Percentiles rank a stretch among this genome's conserved stretches.
Evolutionary conservation across 2,329 filamentous ascomycete species (phyloP).

Genomic region (Pestalotiopsis sp.): DNA sequence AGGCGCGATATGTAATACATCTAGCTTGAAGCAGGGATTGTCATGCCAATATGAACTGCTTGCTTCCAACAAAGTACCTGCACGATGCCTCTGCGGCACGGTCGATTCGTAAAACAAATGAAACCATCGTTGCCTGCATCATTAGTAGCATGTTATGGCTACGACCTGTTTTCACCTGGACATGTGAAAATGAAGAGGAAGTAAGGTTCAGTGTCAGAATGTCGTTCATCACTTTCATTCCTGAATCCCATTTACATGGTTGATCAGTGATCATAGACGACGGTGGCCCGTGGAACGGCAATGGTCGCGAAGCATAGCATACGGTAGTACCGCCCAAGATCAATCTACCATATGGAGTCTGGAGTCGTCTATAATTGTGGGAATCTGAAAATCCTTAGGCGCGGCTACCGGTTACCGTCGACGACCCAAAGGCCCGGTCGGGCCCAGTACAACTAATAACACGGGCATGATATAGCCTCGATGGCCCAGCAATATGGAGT

Average conservation of each 20-base stretch:
- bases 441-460: not conserved
- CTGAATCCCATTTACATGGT: not conserved
- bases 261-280: not conserved
- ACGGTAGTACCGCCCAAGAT: not conserved
- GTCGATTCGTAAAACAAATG: not conserved
- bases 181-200: not conserved
- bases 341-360: not conserved
- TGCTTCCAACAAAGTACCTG: not conserved
- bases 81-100: not conserved
- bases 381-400: not conserved
- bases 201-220: not conserved
- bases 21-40: not conserved
- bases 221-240: not conserved
- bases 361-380: not conserved
- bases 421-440: not conserved
- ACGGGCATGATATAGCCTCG: not conserved
- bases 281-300: not conserved
- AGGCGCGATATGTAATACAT: not conserved
- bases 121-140: not conserved
- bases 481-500: not conserved
- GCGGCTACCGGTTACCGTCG: not conserved
- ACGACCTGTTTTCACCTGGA: not conserved
- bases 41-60: not conserved
- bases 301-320: not conserved
- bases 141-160: not conserved